Base-by-base conservation (phyloP, 495 filamentous ascomycete genomes). In the Schizothecium vesticola region DNA sequence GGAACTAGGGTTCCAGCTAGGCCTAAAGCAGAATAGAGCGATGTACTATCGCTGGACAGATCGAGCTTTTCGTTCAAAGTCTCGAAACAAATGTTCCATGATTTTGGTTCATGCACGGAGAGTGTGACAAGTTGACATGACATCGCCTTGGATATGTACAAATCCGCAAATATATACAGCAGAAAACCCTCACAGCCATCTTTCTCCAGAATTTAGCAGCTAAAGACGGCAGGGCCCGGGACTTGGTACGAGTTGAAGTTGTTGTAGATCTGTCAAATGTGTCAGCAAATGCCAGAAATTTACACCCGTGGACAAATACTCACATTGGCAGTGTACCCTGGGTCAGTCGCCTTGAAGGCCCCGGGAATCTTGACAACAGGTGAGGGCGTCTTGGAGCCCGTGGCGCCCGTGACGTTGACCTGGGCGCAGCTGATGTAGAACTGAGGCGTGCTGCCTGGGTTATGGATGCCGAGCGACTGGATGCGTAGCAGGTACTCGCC, bases 401-500 rank as follows among this genome's bases (percentile, higher is more conserved):
- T 86, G 11, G 84, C 82, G 7, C 83, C 83, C 2, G 77, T 81
- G 59, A 90, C 81, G 24, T 80, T 87, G 67, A 90, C 66, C 71
- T 89, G 87, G 19, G 83, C 86, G 65, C 88, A 90, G 66, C 77
- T 75, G 71, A 88, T 77, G 69, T 87, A 88, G 73, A 84, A 87
- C 72, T 82, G 80, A 56, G 77, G 83, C 12, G 77, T 80, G 66
- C 66, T 70, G 31, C 80, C 82, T 13, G 84, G 84, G 79, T 88
- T 88, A 77, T 89, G 86, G 70, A 88, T 84, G 56, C 80, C 87
- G n/a, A 89, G 81, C 22, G 83, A 82, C 73, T 89, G 86, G 64
- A 86, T 85, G 4, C 88, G 83, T 62, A 89, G 78, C 63, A 90
- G 84, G 68, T 90, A 90, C 66, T 89, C 84, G 63, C 88, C 88